Conservation (phyloP, 177 flowering plant genomes). For the Telopea speciosissima region DNA sequence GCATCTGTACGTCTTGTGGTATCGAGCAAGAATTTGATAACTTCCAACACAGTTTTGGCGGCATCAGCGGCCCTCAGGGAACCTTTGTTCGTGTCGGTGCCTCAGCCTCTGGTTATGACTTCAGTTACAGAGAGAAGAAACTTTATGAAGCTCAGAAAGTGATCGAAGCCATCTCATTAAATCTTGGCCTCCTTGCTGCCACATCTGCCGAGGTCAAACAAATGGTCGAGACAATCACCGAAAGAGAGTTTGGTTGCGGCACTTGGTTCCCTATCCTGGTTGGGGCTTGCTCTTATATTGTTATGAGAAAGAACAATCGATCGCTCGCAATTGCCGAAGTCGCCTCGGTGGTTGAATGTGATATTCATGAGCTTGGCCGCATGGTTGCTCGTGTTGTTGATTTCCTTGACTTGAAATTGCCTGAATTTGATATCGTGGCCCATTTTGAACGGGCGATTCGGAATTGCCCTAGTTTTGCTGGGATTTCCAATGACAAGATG, state of each 20-base stretch:
- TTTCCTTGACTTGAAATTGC: conserved; percentile 49
- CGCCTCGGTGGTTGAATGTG: conserved; percentile 37
- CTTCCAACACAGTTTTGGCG: conserved; percentile 9
- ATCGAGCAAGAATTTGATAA: conserved; percentile 13
- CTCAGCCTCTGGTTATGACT: conserved; percentile 17
- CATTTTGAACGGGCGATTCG: conserved; percentile 35
- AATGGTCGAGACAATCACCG: conserved; percentile 50
- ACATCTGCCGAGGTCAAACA: conserved; percentile 28
- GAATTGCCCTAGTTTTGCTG: conserved; percentile 25
- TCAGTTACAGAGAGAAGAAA: conserved; percentile 47
- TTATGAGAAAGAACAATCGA: conserved; percentile 33
- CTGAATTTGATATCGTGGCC: conserved; percentile 50
- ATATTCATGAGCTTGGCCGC: conserved; percentile 54
- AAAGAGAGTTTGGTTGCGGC: conserved; percentile 65
- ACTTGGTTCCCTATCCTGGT: conserved; percentile 63
- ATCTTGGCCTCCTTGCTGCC: conserved; percentile 27
- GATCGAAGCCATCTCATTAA: conserved; percentile 37
- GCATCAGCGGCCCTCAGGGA: conserved; percentile 15
- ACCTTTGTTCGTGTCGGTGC: conserved; percentile 9
- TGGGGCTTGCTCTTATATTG: conserved; percentile 70
- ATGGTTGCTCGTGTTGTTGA: conserved; percentile 62
- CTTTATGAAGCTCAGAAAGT: conserved; percentile 35
- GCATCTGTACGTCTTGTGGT: conserved; percentile 22
- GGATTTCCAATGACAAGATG: conserved; percentile 25
- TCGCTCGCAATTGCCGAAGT: conserved; percentile 47